These are phyloP conservation scores for Candida railenensis DNA, from an alignment of 805 yeast genomes.

Conservation along the genomic window DNA sequence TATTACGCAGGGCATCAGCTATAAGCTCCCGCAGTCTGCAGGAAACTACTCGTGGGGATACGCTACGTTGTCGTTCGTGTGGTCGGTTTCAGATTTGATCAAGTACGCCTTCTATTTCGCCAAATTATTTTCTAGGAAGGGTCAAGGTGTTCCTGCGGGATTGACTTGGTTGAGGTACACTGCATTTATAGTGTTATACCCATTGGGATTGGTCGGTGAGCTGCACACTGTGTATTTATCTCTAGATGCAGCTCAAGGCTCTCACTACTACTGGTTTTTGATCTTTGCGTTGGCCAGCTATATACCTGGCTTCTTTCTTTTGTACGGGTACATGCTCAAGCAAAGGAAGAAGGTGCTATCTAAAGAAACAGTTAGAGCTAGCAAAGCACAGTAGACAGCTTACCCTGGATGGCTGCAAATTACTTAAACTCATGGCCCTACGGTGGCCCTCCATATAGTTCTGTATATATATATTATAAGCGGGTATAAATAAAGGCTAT, in stretches of 20 bases:
- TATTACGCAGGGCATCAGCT: conserved; percentile 28
- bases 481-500: too few relatives aligned
- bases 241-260: conserved; percentile 13
- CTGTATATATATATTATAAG: too few relatives aligned
- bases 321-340: conserved; percentile 29
- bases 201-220: conserved; percentile 28
- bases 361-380: not conserved
- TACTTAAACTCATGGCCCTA: too few relatives aligned
- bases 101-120: conserved; percentile 26
- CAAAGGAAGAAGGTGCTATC: conserved; percentile 24
- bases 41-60: conserved; percentile 23
- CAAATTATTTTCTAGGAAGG: conserved; percentile 9
- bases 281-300: conserved; percentile 22
- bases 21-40: conserved; percentile 24
- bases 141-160: not conserved
- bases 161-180: conserved; percentile 21
- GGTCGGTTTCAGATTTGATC: conserved; percentile 29
- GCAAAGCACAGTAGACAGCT: too few relatives aligned
- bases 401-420: not conserved
- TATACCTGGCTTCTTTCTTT: conserved; percentile 27
- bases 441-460: too few relatives aligned
- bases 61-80: conserved; percentile 15
- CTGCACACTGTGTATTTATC: conserved; percentile 25
- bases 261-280: conserved; percentile 18
- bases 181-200: conserved; percentile 28